Conservation (phyloP, 805 yeast genomes). For the Scheffersomyces amazonensis region DNA sequence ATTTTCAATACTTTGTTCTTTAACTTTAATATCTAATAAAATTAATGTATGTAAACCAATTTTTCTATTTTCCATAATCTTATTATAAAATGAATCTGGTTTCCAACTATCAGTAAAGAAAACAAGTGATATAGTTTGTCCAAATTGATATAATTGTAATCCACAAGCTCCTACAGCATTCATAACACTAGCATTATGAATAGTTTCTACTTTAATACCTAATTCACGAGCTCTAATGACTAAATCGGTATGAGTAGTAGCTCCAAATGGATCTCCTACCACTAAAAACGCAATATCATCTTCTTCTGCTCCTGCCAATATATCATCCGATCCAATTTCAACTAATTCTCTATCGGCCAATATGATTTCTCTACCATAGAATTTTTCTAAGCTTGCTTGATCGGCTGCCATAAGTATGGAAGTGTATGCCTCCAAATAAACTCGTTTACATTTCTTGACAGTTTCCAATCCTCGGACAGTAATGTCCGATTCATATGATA, state of each 20-base stretch:
- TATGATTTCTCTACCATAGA: conserved; percentile 80
- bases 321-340: conserved; percentile 82
- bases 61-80: conserved; percentile 82
- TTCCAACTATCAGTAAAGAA: conserved; percentile 95
- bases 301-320: conserved; percentile 68
- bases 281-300: conserved; percentile 93
- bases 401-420: conserved; percentile 93
- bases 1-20: conserved; percentile 93
- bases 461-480: conserved; percentile 92
- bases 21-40: conserved; percentile 88
- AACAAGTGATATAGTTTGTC: conserved; percentile 95
- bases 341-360: conserved; percentile 95
- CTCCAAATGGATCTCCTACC: conserved; percentile 97
- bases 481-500: conserved; percentile 84
- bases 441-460: conserved; percentile 79
- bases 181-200: conserved; percentile 97
- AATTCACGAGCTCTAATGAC: conserved; percentile 87
- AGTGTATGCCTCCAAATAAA: conserved; percentile 94
- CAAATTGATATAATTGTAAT: conserved; percentile 88
- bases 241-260: conserved; percentile 95
- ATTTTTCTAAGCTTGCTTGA: conserved; percentile 67
- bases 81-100: conserved; percentile 92
- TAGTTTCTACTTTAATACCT: conserved; percentile 71
- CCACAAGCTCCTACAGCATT: conserved; percentile 99
- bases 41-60: conserved; percentile 91